phyloP scores from a whole-genome alignment of 257 asterid genomes.

The Solanum appendiculatum region DNA sequence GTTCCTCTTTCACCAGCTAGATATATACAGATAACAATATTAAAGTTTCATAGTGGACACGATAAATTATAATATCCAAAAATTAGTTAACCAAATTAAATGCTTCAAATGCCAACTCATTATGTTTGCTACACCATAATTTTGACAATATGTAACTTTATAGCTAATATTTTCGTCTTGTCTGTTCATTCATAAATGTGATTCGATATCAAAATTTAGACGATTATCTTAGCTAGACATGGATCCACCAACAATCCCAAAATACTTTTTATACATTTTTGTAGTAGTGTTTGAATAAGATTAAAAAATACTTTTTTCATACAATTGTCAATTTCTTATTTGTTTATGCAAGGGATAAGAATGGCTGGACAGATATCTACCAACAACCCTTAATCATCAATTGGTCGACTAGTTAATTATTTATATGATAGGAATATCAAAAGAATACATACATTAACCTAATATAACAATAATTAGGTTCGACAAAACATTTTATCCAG shows the following conservation, averaged over 20 bases:
- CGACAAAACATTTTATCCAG: background rate
- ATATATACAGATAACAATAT: background rate
- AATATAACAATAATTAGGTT: background rate
- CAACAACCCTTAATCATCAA: background rate
- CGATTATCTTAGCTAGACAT: background rate
- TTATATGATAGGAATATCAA: background rate
- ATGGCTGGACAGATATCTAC: background rate
- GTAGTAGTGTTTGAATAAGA: too few relatives aligned
- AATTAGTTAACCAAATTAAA: background rate
- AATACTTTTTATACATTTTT: too few relatives aligned
- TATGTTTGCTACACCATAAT: background rate
- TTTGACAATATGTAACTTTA: background rate
- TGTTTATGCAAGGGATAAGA: background rate
- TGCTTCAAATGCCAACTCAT: background rate
- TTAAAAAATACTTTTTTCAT: background rate
- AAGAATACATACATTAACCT: background rate
- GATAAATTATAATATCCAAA: background rate
- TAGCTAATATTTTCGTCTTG: background rate
- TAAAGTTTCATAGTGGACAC: background rate
- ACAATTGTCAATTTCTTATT: background rate
- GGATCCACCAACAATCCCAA: background rate
- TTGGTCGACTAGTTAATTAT: background rate
- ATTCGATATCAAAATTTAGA: background rate
- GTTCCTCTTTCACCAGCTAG: background rate
- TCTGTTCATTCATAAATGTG: background rate